Evolutionary conservation across 2,329 filamentous ascomycete species (phyloP).

Genomic region (Cladosporium sp.): DNA sequence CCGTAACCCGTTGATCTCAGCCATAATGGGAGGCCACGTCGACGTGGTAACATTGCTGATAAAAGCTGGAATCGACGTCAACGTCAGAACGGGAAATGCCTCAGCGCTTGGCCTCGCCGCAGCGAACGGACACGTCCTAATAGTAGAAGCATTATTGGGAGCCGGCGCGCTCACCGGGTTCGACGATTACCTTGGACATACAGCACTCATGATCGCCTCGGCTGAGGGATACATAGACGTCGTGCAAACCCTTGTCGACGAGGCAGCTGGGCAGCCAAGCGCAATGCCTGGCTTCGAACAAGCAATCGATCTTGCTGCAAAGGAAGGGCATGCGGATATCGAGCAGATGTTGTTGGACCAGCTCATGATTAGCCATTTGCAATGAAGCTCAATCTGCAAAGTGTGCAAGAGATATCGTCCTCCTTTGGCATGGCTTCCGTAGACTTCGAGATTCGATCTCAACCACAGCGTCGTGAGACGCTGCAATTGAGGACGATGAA

Average conservation of each 20-base stretch:
- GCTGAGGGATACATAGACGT: neutral
- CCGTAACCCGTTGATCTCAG: neutral
- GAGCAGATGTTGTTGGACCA: neutral
- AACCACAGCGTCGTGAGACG: neutral
- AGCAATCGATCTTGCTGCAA: neutral
- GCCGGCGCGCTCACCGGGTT: neutral
- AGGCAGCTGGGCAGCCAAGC: neutral
- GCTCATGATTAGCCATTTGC: neutral
- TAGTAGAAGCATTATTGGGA: neutral
- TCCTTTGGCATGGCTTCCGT: neutral
- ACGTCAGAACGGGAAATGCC: neutral
- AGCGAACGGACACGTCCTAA: neutral
- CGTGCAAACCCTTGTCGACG: neutral
- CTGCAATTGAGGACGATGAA: neutral
- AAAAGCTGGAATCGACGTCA: neutral
- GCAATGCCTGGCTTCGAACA: neutral
- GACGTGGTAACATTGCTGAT: neutral
- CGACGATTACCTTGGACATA: neutral
- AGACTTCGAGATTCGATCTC: neutral
- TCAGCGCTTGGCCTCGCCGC: neutral
- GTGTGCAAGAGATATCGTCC: neutral
- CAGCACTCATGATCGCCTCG: neutral
- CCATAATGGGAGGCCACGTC: neutral
- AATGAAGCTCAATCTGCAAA: neutral
- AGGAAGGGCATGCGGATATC: neutral